Evolutionary conservation across 192 early-diverging fungal genomes (phyloP).

Genomic region (Pecoramyces ruminantium): DNA sequence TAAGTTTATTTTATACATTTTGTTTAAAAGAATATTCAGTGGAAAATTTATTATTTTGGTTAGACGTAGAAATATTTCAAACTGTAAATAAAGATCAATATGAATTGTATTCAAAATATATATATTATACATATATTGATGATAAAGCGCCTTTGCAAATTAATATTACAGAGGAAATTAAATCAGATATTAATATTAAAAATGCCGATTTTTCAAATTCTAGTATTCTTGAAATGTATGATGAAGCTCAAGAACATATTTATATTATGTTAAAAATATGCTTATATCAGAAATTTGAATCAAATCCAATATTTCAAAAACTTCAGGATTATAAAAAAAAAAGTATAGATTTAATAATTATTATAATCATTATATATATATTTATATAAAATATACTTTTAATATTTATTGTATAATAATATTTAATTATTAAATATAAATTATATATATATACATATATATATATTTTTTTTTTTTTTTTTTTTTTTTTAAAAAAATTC

Average conservation of each 20-base stretch:
- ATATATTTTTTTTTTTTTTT: too few species aligned
- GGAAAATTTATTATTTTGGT: constrained; percentile 65
- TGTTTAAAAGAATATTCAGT: constrained; percentile 55
- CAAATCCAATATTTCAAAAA: constrained; percentile 20
- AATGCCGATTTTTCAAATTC: not conserved
- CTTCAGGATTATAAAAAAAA: constrained; percentile 19
- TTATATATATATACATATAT: too few species aligned
- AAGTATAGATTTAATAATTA: constrained; percentile 13
- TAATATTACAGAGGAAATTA: constrained; percentile 51
- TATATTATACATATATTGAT: constrained; percentile 61
- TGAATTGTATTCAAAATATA: constrained; percentile 22
- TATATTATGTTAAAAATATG: constrained; percentile 61
- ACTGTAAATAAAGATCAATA: not conserved
- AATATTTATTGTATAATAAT: too few species aligned
- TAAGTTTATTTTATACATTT: constrained; percentile 32
- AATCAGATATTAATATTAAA: constrained; percentile 35
- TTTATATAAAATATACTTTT: too few species aligned
- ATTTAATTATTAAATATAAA: too few species aligned
- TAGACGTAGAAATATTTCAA: constrained; percentile 68
- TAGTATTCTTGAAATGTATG: constrained; percentile 51
- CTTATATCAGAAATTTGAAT: constrained; percentile 54
- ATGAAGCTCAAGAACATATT: constrained; percentile 60
- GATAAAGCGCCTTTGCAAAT: constrained; percentile 45
- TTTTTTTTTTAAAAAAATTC: too few species aligned
- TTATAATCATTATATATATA: not conserved